phyloP scores from a whole-genome alignment of 371 early-diverging fungal species.

The Zancudomyces culisetae region DNA sequence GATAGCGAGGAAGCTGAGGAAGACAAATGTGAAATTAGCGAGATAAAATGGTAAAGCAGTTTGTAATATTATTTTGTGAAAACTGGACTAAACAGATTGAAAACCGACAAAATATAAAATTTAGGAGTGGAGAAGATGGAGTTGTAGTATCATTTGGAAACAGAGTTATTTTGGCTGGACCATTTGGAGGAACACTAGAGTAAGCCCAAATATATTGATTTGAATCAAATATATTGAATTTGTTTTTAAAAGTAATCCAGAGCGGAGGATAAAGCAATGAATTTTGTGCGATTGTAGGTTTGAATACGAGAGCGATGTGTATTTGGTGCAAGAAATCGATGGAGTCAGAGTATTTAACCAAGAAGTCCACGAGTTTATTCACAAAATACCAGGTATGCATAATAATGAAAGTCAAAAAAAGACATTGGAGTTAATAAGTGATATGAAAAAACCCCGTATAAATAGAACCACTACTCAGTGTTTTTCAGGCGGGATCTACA shows the following conservation, averaged over 20 bases:
- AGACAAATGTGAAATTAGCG: too few species aligned
- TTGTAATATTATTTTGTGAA: background rate
- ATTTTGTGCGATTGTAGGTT: too few species aligned
- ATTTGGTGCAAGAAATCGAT: slow-evolving; percentile 73
- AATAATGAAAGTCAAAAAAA: background rate
- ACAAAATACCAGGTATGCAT: slow-evolving; percentile 35
- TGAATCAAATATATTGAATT: too few species aligned
- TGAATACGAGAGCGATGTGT: slow-evolving; percentile 55
- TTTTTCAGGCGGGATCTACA: slow-evolving; percentile 89
- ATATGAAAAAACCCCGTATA: slow-evolving; percentile 4
- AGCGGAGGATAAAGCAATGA: too few species aligned
- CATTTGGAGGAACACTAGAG: slow-evolving; percentile 78
- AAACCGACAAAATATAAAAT: too few species aligned
- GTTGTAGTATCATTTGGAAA: slow-evolving; percentile 70
- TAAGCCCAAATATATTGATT: background rate
- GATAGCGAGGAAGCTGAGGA: background rate
- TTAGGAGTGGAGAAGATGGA: slow-evolving; percentile 88
- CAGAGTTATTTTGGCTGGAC: slow-evolving; percentile 73
- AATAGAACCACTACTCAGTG: slow-evolving; percentile 53
- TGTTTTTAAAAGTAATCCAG: too few species aligned
- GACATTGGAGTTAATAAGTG: background rate
- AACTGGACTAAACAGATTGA: background rate
- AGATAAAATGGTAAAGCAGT: background rate
- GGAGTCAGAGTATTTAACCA: slow-evolving; percentile 77
- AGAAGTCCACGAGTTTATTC: slow-evolving; percentile 63